A percentile compares a stretch with the other conserved stretches of the same genome.
These are phyloP conservation scores for Avicennia marina DNA, from an alignment of 257 asterid genomes.

Conservation along the genomic window DNA sequence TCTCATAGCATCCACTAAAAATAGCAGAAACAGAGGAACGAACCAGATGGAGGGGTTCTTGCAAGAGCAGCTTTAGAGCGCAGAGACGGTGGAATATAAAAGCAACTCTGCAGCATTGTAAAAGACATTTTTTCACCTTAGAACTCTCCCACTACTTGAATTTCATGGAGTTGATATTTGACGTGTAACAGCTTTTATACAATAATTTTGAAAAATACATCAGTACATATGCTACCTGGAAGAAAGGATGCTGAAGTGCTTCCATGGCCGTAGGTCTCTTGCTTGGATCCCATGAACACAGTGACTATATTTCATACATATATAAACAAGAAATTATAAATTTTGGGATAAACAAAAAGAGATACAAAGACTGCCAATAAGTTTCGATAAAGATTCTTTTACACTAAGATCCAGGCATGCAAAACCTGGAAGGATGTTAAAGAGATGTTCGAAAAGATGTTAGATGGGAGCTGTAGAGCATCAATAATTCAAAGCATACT, in stretches of 20 bases:
- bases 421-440: neutral
- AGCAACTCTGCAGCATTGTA: conserved; percentile 50
- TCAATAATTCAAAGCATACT: conserved; percentile 17
- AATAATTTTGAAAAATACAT: too few species aligned
- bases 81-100: conserved; percentile 59
- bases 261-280: conserved; percentile 69
- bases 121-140: neutral
- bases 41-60: conserved; percentile 71
- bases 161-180: too few species aligned
- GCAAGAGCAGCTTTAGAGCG: conserved; percentile 41
- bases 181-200: too few species aligned
- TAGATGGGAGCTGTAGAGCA: neutral
- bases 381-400: neutral
- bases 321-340: conserved; percentile 5
- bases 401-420: neutral
- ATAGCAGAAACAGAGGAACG: conserved; percentile 2
- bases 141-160: too few species aligned
- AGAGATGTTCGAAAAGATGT: too few species aligned
- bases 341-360: neutral
- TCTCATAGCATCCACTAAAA: neutral
- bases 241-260: conserved; percentile 68
- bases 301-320: conserved; percentile 33
- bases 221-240: conserved; percentile 34
- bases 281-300: conserved; percentile 72
- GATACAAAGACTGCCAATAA: neutral